phyloP scores from a whole-genome alignment of 768 basidiomycete genomes.

The Scleroderma bovista region DNA sequence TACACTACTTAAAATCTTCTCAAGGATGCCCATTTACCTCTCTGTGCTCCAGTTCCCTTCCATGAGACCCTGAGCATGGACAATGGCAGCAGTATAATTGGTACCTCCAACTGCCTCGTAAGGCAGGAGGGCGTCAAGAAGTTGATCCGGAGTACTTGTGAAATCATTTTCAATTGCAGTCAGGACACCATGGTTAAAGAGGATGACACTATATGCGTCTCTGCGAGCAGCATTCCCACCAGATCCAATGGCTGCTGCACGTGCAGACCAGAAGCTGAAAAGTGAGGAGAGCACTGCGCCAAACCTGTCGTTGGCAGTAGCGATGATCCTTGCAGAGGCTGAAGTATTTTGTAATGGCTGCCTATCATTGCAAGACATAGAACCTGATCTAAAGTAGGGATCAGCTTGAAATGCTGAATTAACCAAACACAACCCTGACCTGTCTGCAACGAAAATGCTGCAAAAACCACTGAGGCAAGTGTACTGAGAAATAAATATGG shows the following conservation, averaged over 20 bases:
- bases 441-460: constrained; percentile 53
- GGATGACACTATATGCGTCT: constrained; percentile 41
- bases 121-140: constrained; percentile 32
- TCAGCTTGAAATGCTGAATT: constrained; percentile 31
- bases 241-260: constrained; percentile 36
- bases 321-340: constrained; percentile 26
- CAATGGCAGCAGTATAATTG: constrained; percentile 35
- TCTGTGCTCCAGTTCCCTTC: constrained; percentile 40
- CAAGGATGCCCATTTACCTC: constrained; percentile 23
- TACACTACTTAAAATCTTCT: neutral
- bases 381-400: constrained; percentile 34
- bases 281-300: constrained; percentile 50
- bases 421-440: constrained; percentile 20
- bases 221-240: constrained; percentile 8
- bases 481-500: neutral
- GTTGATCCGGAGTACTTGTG: constrained; percentile 33
- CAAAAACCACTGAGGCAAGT: neutral
- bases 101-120: constrained; percentile 33
- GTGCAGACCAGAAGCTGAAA: constrained; percentile 45
- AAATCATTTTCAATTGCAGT: constrained; percentile 36
- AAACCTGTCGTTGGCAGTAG: constrained; percentile 37
- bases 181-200: constrained; percentile 30
- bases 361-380: constrained; percentile 37
- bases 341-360: constrained; percentile 37
- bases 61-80: constrained; percentile 30